phyloP scores from a whole-genome alignment of 768 basidiomycete genomes.

The Collybiopsis luxurians region DNA sequence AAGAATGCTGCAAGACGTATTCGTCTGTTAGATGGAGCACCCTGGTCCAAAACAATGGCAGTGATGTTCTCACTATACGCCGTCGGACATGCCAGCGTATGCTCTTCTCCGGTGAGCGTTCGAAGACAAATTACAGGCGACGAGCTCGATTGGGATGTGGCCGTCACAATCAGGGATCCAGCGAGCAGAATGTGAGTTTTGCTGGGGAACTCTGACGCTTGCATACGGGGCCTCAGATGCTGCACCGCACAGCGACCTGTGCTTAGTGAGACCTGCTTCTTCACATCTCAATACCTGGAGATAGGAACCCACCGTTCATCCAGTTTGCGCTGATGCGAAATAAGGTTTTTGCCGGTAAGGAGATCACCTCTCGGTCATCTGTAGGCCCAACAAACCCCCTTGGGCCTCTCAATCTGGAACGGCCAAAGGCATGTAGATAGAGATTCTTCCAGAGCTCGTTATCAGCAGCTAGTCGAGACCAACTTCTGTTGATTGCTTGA shows the following conservation, averaged over 20 bases:
- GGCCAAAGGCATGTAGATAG: constrained; percentile 64
- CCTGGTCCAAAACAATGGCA: constrained; percentile 73
- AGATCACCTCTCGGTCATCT: constrained; percentile 58
- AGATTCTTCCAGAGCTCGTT: constrained; percentile 65
- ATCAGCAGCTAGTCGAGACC: constrained; percentile 31
- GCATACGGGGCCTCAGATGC: not conserved
- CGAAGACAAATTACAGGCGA: constrained; percentile 37
- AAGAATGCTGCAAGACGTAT: constrained; percentile 58
- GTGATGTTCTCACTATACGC: constrained; percentile 45
- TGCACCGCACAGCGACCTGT: constrained; percentile 64
- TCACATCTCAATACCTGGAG: constrained; percentile 2
- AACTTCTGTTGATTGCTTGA: constrained; percentile 62
- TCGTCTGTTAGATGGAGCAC: constrained; percentile 43
- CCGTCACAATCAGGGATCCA: constrained; percentile 57
- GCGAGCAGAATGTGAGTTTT: constrained; percentile 52
- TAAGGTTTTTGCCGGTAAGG: constrained; percentile 78
- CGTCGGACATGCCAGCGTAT: constrained; percentile 45
- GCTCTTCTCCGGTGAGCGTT: constrained; percentile 27
- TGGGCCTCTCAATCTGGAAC: constrained; percentile 63
- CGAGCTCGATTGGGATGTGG: constrained; percentile 40
- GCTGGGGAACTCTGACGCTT: not conserved
- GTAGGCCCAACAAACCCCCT: constrained; percentile 55
- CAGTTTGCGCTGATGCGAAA: constrained; percentile 83
- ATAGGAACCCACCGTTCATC: constrained; percentile 57
- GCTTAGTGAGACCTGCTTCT: constrained; percentile 16